Base-by-base conservation (phyloP, 192 early-diverging fungal species). In the Backusella liffmaniae region DNA sequence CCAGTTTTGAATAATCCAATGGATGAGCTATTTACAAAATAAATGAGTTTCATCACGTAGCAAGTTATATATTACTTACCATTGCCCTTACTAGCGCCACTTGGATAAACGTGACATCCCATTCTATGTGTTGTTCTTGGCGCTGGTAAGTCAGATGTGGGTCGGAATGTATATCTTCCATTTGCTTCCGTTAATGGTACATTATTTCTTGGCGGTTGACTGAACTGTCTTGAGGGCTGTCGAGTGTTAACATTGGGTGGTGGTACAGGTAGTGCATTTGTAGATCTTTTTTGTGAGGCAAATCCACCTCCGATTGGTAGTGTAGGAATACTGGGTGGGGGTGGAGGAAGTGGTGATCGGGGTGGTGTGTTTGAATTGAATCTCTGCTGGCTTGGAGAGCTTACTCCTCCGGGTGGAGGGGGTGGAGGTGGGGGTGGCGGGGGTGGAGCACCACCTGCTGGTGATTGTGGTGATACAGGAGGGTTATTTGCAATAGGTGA, bases 81-180 rank as follows among this genome's bases (percentile, higher is more conserved):
- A 75, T 74, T 71, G n/a, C 74, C 74, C 44, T 26, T 67, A 23
- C 5, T 39, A 56, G 70, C 72, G 16, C 73, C 73, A 46, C 78
- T 83, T 39, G 73, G 74, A 70, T 78, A 82, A 35, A 73, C 67
- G 6, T 75, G 77, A 10, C 62, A 30, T 18, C 59, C 21, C 0
- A 39, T 66, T 15, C 30, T 26, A 29, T 32, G 71, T 21, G 66
- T 23, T 15, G 51, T 7, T 70, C 77, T 46, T 30, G 70, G 67
- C 34, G 73, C 12, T 21, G 77, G 81, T 10, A 82, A 46, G 2
- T 44, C 65, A 2, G 71, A 72, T 15, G 75, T 70, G 21, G 74
- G 67, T 66, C 77, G 53, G 68, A 82, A 79, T 0, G 73, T 69
- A 53, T 74, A 81, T 18, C 76, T 49, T 3, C 80, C 79, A 42